Percentiles rank a stretch among this genome's conserved stretches.
phyloP scores from a whole-genome alignment of 164 flowering plant species.

The Aristolochia fimbriata region DNA sequence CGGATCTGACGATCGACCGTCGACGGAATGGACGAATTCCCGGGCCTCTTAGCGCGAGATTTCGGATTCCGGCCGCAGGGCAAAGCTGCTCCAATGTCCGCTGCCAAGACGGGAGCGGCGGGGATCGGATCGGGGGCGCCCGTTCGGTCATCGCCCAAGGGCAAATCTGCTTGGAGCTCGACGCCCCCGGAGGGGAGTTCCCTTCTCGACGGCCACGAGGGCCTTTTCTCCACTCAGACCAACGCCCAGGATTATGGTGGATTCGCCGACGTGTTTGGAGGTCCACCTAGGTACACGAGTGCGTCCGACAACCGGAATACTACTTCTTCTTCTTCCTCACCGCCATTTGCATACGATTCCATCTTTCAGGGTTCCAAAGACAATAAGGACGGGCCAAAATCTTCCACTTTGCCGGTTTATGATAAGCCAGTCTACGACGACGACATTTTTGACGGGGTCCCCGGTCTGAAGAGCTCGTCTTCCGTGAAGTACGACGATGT shows the following conservation, averaged over 20 bases:
- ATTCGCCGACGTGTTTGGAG: conserved; percentile 19
- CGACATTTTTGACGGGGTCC: conserved; percentile 55
- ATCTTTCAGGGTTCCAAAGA: conserved; percentile 28
- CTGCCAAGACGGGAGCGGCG: conserved; percentile 20
- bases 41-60: conserved; percentile 42
- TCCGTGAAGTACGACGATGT: conserved; percentile 34
- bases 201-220: conserved; percentile 21
- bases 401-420: conserved; percentile 32
- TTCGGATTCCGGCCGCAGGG: conserved; percentile 61
- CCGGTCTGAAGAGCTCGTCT: conserved; percentile 39
- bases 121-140: conserved; percentile 22
- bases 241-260: conserved; percentile 9
- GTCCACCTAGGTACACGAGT: conserved; percentile 25
- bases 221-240: conserved; percentile 17
- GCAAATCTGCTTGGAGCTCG: conserved; percentile 19
- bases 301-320: conserved; percentile 7
- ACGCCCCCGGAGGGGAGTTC: conserved; percentile 10
- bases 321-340: conserved; percentile 3
- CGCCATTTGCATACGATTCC: conserved; percentile 32
- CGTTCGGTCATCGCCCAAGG: conserved; percentile 16
- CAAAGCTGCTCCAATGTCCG: conserved; percentile 64
- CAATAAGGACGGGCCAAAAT: conserved; percentile 12
- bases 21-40: conserved; percentile 46
- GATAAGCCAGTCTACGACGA: conserved; percentile 72
- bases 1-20: neutral